phyloP scores from a whole-genome alignment of 805 yeast genomes.

The Maudiozyma barnettii region DNA sequence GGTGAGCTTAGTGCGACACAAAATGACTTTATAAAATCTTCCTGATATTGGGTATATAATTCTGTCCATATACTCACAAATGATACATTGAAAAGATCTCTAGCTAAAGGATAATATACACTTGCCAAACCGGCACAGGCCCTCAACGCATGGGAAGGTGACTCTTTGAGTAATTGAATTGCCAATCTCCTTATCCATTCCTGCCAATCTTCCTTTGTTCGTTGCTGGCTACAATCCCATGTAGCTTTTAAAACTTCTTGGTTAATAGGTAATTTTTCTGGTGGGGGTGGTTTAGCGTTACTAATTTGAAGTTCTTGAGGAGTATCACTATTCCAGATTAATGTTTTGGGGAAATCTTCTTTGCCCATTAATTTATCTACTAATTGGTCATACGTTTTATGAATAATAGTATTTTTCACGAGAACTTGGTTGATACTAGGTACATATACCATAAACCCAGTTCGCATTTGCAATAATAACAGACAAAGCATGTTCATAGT shows the following conservation, averaged over 20 bases:
- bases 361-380: constrained; percentile 65
- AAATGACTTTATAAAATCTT: constrained; percentile 73
- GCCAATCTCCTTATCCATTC: constrained; percentile 85
- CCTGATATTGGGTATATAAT: constrained; percentile 78
- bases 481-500: constrained; percentile 70
- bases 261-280: constrained; percentile 64
- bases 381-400: constrained; percentile 64
- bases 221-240: constrained; percentile 86
- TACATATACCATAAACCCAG: constrained; percentile 71
- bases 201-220: constrained; percentile 91
- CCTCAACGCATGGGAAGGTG: constrained; percentile 86
- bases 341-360: constrained; percentile 70
- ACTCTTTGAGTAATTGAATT: constrained; percentile 74
- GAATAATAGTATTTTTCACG: constrained; percentile 49
- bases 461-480: constrained; percentile 62
- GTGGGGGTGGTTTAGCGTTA: constrained; percentile 27
- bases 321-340: constrained; percentile 41
- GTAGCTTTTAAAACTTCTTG: constrained; percentile 58
- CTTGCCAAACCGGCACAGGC: constrained; percentile 86
- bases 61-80: constrained; percentile 92
- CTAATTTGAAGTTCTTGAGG: constrained; percentile 25
- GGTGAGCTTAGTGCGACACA: constrained; percentile 81
- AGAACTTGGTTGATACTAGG: constrained; percentile 64
- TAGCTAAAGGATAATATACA: constrained; percentile 75
- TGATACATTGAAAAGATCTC: constrained; percentile 82